phyloP scores from a whole-genome alignment of 2,329 filamentous ascomycete genomes.

The Podosphaera xanthii region DNA sequence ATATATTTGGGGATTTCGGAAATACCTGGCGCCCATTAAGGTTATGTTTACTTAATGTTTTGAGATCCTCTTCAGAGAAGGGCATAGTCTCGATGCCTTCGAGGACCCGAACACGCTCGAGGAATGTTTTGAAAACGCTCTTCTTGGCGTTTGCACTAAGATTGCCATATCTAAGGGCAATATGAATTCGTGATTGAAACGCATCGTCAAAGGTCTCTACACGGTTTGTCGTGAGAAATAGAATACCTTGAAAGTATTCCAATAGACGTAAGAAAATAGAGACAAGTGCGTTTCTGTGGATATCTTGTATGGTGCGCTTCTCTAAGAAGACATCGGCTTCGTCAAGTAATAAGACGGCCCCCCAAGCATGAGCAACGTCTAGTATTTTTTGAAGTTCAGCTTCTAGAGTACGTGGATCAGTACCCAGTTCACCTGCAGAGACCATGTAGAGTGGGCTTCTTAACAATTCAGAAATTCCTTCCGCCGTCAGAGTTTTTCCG shows the following conservation, averaged over 20 bases:
- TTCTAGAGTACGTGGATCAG: constrained; percentile 51
- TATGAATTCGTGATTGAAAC: constrained; percentile 71
- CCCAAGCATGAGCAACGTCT: constrained; percentile 70
- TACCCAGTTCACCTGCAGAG: constrained; percentile 61
- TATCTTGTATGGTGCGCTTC: constrained; percentile 60
- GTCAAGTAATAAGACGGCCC: constrained; percentile 63
- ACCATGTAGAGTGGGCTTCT: constrained; percentile 68
- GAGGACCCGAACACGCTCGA: constrained; percentile 45
- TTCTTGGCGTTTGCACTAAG: constrained; percentile 50
- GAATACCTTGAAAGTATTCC: constrained; percentile 79
- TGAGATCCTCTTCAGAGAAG: constrained; percentile 45
- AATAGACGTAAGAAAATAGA: constrained; percentile 69
- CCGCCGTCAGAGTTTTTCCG: constrained; percentile 72
- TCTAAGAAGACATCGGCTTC: constrained; percentile 73
- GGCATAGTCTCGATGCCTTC: constrained; percentile 35
- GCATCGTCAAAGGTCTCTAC: constrained; percentile 79
- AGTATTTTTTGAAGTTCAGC: constrained; percentile 61
- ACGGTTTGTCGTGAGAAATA: constrained; percentile 76
- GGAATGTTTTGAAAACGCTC: constrained; percentile 65
- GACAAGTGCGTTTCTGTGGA: constrained; percentile 67
- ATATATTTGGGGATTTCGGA: constrained; percentile 2
- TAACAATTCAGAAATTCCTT: constrained; percentile 65
- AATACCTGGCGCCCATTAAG: constrained; percentile 44
- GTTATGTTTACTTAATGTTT: constrained; percentile 40
- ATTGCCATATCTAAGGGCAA: constrained; percentile 60